Evolutionary conservation across 106 monocot species (phyloP).

Genomic region (Allium cepa): DNA sequence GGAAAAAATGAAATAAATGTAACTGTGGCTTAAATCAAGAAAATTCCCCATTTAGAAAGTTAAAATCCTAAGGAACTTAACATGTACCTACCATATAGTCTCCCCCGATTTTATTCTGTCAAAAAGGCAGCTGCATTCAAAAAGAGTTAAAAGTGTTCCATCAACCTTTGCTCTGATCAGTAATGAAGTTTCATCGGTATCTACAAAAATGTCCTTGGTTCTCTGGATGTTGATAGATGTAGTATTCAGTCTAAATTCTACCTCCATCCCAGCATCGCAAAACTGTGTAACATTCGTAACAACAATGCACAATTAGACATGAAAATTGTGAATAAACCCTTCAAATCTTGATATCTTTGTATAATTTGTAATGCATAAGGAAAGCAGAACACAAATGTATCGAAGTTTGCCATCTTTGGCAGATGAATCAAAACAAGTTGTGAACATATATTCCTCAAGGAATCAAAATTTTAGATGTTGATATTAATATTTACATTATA

Average conservation of each 20-base stretch:
- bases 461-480: too few species aligned
- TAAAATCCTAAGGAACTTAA: too few species aligned
- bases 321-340: neutral
- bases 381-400: neutral
- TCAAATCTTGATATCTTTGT: neutral
- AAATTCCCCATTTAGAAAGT: too few species aligned
- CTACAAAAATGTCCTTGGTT: slow-evolving; percentile 63
- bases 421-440: too few species aligned
- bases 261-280: slow-evolving; percentile 43
- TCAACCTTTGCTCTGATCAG: slow-evolving; percentile 52
- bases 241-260: slow-evolving; percentile 61
- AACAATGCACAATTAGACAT: neutral
- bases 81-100: slow-evolving; percentile 72
- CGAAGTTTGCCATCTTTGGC: too few species aligned
- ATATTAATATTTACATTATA: too few species aligned
- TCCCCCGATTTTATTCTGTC: slow-evolving; percentile 78
- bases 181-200: slow-evolving; percentile 56
- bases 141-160: slow-evolving; percentile 44
- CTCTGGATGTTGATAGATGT: slow-evolving; percentile 23
- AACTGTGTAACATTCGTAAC: slow-evolving; percentile 33
- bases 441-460: too few species aligned
- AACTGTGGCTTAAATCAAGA: too few species aligned
- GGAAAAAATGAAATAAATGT: neutral
- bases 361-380: neutral
- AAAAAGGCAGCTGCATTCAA: slow-evolving; percentile 47